A percentile compares a stretch with the other conserved stretches of the same genome.
Evolutionary conservation across 768 basidiomycete species (phyloP).

Genomic region (Hericium erinaceus): DNA sequence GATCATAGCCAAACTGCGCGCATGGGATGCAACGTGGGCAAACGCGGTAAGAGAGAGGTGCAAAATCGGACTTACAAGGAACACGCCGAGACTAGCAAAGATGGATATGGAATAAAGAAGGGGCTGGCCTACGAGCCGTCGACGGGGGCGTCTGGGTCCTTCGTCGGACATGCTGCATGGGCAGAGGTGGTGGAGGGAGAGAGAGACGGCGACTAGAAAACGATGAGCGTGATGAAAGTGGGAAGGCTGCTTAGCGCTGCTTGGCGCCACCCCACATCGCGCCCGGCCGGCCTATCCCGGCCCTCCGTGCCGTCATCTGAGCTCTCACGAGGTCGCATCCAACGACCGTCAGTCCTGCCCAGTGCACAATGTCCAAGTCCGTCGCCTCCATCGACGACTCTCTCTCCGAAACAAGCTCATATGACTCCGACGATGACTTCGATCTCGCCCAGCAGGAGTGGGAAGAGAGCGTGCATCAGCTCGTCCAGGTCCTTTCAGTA

Average conservation of each 20-base stretch:
- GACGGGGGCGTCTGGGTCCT: slow-evolving; percentile 20
- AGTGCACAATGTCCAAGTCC: slow-evolving; percentile 46
- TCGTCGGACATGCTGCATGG: slow-evolving; percentile 47
- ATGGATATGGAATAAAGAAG: slow-evolving; percentile 73
- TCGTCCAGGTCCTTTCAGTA: slow-evolving; percentile 71
- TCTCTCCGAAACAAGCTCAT: slow-evolving; percentile 35
- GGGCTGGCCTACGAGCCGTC: slow-evolving; percentile 65
- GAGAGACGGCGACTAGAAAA: slow-evolving; percentile 2
- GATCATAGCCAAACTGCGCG: slow-evolving; percentile 73
- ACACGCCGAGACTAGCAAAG: slow-evolving; percentile 79
- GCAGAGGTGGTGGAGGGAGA: slow-evolving; percentile 7
- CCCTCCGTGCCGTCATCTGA: background rate
- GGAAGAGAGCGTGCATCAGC: slow-evolving; percentile 83
- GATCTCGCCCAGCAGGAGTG: slow-evolving; percentile 81
- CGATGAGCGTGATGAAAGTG: slow-evolving; percentile 5
- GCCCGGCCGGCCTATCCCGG: background rate
- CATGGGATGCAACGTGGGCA: slow-evolving; percentile 2
- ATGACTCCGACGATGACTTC: slow-evolving; percentile 58
- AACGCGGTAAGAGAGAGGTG: background rate
- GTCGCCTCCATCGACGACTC: slow-evolving; percentile 51
- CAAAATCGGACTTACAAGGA: slow-evolving; percentile 47
- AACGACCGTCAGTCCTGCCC: background rate
- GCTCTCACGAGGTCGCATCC: background rate
- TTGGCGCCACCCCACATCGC: background rate
- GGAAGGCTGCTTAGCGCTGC: background rate